Percentiles rank a stretch among this genome's conserved stretches.
phyloP scores from a whole-genome alignment of 2,329 filamentous ascomycete species.

The Blastomyces parvus region DNA sequence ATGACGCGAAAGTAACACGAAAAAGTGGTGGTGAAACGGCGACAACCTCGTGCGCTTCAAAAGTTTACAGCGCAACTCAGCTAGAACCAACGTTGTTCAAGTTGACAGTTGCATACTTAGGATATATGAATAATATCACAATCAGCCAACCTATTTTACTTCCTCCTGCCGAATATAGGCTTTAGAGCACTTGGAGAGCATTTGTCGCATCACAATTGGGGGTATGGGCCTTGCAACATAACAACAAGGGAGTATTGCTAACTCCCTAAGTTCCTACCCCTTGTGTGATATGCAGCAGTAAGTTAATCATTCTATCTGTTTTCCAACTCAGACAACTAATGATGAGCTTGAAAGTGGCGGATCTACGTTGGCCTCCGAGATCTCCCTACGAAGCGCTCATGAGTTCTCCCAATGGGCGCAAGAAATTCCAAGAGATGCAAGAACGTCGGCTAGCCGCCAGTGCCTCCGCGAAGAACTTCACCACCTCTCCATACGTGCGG shows the following conservation, averaged over 20 bases:
- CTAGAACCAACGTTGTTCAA: neutral
- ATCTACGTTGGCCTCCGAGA: slow-evolving; percentile 48
- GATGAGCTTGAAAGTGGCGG: slow-evolving; percentile 13
- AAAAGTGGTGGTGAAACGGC: neutral
- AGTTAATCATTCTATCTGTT: neutral
- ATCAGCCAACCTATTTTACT: neutral
- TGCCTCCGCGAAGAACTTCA: slow-evolving; percentile 36
- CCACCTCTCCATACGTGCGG: slow-evolving; percentile 10
- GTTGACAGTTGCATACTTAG: neutral
- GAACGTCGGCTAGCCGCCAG: slow-evolving; percentile 59
- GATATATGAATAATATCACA: neutral
- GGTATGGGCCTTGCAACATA: slow-evolving; percentile 1
- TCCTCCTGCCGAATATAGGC: neutral
- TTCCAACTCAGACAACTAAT: neutral
- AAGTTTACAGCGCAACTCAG: neutral
- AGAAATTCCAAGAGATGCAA: slow-evolving; percentile 59
- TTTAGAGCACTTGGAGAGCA: too few relatives aligned
- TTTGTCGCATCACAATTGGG: neutral
- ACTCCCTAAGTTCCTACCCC: neutral
- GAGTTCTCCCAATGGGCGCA: slow-evolving; percentile 68
- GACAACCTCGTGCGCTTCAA: neutral
- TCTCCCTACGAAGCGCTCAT: slow-evolving; percentile 54
- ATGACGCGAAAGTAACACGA: slow-evolving; percentile 1
- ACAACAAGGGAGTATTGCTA: neutral
- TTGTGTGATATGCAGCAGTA: slow-evolving; percentile 29